Conservation (phyloP, 305 asterid species). For the Salvia sclarea region DNA sequence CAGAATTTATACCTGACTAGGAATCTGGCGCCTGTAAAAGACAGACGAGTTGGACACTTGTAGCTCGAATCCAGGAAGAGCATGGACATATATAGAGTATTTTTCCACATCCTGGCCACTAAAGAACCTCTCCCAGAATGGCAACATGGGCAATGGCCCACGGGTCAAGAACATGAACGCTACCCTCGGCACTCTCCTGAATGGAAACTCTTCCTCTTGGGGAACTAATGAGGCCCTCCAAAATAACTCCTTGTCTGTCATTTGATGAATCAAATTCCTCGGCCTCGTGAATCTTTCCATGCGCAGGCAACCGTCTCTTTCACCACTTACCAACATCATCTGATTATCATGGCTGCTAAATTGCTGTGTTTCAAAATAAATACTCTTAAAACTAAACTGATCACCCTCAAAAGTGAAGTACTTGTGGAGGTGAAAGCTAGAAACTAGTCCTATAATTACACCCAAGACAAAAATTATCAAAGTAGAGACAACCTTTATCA, state of each 20-base stretch:
- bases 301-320: slow-evolving; percentile 55
- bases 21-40: slow-evolving; percentile 74
- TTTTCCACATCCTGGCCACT: slow-evolving; percentile 59
- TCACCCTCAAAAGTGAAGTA: slow-evolving; percentile 54
- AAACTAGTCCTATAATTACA: slow-evolving; percentile 77
- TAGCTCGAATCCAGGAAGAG: slow-evolving; percentile 66
- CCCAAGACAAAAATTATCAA: slow-evolving; percentile 81
- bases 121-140: slow-evolving; percentile 94
- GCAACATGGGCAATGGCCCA: slow-evolving; percentile 83
- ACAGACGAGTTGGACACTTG: slow-evolving; percentile 64
- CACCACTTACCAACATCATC: slow-evolving; percentile 37
- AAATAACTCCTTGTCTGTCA: slow-evolving; percentile 80
- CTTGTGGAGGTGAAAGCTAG: slow-evolving; percentile 76
- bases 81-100: slow-evolving; percentile 78
- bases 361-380: slow-evolving; percentile 36
- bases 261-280: slow-evolving; percentile 53
- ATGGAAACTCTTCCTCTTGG: slow-evolving; percentile 69
- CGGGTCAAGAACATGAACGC: slow-evolving; percentile 92
- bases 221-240: slow-evolving; percentile 98
- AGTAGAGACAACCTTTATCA: slow-evolving; percentile 52
- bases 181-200: slow-evolving; percentile 69
- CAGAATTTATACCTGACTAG: slow-evolving; percentile 69
- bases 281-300: slow-evolving; percentile 56
- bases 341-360: slow-evolving; percentile 34
- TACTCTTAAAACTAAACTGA: slow-evolving; percentile 42